phyloP scores from a whole-genome alignment of 2,329 filamentous ascomycete species.

The Colletotrichum camelliae region DNA sequence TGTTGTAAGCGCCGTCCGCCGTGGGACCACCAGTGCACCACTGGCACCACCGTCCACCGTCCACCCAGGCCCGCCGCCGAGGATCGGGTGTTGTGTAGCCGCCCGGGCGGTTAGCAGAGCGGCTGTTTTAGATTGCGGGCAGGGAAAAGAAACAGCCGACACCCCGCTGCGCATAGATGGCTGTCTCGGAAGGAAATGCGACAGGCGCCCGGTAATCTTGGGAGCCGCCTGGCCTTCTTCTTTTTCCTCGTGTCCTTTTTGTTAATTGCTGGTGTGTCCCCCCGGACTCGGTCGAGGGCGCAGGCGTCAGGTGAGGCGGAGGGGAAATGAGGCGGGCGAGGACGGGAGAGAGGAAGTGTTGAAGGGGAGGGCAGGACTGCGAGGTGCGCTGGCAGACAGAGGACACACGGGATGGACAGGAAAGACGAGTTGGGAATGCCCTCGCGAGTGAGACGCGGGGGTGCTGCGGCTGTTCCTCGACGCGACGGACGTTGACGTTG shows the following conservation, averaged over 20 bases:
- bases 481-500: not conserved
- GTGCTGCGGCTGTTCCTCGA: not conserved
- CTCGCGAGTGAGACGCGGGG: slow-evolving; percentile 16
- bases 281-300: not conserved
- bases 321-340: slow-evolving; percentile 1
- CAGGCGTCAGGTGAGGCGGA: not conserved
- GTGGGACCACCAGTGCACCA: not conserved
- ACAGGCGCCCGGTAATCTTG: slow-evolving; percentile 16
- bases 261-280: not conserved
- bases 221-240: slow-evolving; percentile 5
- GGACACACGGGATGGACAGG: not conserved
- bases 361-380: not conserved
- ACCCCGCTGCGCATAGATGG: not conserved
- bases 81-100: slow-evolving; percentile 11
- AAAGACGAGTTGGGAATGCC: slow-evolving; percentile 20
- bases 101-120: slow-evolving; percentile 23
- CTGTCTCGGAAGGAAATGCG: not conserved
- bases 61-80: not conserved
- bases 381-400: slow-evolving; percentile 6
- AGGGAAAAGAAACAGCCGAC: slow-evolving; percentile 2
- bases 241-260: not conserved
- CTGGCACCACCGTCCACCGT: not conserved
- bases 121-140: slow-evolving; percentile 7
- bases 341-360: not conserved
- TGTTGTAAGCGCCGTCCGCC: slow-evolving; percentile 20